These are phyloP conservation scores for Fusarium drepaniforme DNA, from an alignment of 2,329 filamentous ascomycete genomes.

Conservation along the genomic window DNA sequence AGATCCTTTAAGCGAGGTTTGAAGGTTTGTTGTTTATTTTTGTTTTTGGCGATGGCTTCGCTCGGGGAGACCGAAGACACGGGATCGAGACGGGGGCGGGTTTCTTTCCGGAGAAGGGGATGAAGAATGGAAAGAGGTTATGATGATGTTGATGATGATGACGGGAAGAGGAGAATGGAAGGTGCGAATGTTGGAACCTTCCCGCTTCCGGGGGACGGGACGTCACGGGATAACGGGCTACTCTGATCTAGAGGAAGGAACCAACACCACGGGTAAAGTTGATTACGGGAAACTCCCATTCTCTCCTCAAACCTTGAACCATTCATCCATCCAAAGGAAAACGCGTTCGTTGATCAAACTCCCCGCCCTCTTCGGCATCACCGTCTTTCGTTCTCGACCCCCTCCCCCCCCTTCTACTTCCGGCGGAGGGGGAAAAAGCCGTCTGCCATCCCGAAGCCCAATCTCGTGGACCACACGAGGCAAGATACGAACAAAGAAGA, in stretches of 20 bases:
- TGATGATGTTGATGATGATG: not conserved
- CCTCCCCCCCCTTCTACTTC: conserved; percentile 22
- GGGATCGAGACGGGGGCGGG: conserved; percentile 13
- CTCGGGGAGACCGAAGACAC: conserved; percentile 28
- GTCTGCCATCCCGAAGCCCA: not conserved
- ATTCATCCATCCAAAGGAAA: not conserved
- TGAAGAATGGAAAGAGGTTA: not conserved
- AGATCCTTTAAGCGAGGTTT: not conserved
- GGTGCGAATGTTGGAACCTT: conserved; percentile 5
- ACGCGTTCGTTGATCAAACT: not conserved
- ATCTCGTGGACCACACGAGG: conserved; percentile 19
- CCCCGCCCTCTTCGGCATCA: not conserved
- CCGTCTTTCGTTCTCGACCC: not conserved
- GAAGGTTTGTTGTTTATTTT: not conserved
- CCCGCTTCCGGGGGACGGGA: conserved; percentile 22
- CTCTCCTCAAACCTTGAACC: not conserved
- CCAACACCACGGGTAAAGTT: conserved; percentile 2
- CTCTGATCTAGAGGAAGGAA: not conserved
- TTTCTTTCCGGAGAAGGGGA: not conserved
- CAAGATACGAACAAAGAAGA: not conserved
- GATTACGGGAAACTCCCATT: not conserved
- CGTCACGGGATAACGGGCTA: conserved; percentile 28
- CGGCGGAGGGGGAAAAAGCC: conserved; percentile 5
- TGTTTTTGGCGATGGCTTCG: conserved; percentile 1
- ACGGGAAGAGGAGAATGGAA: not conserved